Evolutionary conservation across 805 yeast genomes (phyloP).

Genomic region (Ogataea philodendri): DNA sequence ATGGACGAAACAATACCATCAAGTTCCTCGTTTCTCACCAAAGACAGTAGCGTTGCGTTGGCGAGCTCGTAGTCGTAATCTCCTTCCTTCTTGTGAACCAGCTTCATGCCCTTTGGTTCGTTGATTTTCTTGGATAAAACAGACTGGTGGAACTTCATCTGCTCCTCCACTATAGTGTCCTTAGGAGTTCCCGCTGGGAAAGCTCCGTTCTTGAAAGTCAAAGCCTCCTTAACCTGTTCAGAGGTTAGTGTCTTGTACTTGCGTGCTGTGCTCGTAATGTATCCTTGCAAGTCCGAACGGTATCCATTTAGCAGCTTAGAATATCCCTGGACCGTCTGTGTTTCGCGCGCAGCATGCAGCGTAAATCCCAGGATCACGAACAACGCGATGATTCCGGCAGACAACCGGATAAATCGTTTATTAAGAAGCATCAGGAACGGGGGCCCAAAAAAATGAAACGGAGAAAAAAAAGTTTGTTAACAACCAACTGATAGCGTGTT

Average conservation of each 20-base stretch:
- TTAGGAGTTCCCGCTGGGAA: conserved; percentile 19
- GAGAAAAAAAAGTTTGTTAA: conserved; percentile 1
- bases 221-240: conserved; percentile 16
- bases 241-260: conserved; percentile 10
- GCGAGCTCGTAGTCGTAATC: conserved; percentile 36
- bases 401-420: conserved; percentile 21
- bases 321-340: conserved; percentile 13
- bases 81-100: conserved; percentile 23
- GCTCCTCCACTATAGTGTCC: conserved; percentile 34
- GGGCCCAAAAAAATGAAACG: background rate
- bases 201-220: conserved; percentile 15
- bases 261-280: conserved; percentile 6
- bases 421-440: conserved; percentile 9
- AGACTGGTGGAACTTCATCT: conserved; percentile 39
- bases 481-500: too few species aligned
- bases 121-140: conserved; percentile 36
- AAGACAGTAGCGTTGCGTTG: conserved; percentile 67
- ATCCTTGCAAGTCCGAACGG: conserved; percentile 15
- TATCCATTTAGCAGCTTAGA: conserved; percentile 13
- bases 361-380: conserved; percentile 13
- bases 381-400: conserved; percentile 14
- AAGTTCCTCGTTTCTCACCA: conserved; percentile 67
- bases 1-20: conserved; percentile 50
- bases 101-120: conserved; percentile 45
- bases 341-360: conserved; percentile 12